phyloP scores from a whole-genome alignment of 2,329 filamentous ascomycete species.

The Dothistroma septosporum region DNA sequence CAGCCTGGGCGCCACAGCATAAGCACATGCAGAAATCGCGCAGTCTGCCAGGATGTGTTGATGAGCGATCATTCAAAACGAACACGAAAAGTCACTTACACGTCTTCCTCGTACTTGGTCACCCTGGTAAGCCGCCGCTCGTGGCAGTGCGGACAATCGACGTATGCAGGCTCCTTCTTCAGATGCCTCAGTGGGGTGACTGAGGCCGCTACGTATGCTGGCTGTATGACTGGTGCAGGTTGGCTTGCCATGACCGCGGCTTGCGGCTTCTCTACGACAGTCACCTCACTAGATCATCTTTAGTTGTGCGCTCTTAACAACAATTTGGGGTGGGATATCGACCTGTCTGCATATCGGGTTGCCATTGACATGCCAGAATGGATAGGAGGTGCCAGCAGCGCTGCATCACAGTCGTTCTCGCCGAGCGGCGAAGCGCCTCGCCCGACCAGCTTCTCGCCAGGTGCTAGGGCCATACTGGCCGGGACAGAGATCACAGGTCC shows the following conservation, averaged over 20 bases:
- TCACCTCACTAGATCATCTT: background rate
- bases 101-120: conserved; percentile 1
- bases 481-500: background rate
- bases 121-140: background rate
- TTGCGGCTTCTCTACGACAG: background rate
- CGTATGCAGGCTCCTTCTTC: background rate
- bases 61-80: background rate
- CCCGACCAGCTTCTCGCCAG: background rate
- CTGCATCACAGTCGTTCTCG: background rate
- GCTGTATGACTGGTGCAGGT: background rate
- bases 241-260: background rate
- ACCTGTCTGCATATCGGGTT: background rate
- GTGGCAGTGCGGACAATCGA: background rate
- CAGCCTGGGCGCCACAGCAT: background rate
- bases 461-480: background rate
- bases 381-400: background rate
- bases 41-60: background rate
- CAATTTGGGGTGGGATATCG: background rate
- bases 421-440: background rate
- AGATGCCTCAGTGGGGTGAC: background rate
- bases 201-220: background rate
- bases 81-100: background rate
- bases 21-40: conserved; percentile 2
- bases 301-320: background rate
- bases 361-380: background rate